Conservation (phyloP, 805 yeast species). For the Huiozyma sinensis region DNA sequence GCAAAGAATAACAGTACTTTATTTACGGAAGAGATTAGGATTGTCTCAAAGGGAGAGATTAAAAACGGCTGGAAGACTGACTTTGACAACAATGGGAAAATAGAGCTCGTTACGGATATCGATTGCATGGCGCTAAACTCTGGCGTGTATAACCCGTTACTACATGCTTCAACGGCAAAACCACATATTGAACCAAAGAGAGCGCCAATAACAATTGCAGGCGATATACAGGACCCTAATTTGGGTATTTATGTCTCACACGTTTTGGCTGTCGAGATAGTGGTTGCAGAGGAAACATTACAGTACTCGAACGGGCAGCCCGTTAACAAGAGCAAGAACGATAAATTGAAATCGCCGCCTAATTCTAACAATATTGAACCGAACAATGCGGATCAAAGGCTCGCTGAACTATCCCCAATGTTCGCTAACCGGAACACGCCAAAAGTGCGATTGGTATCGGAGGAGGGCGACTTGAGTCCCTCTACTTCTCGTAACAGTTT, state of each 20-base stretch:
- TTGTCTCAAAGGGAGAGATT: constrained; percentile 68
- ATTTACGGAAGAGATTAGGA: constrained; percentile 62
- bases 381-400: constrained; percentile 27
- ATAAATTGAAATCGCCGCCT: neutral
- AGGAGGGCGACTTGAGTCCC: constrained; percentile 9
- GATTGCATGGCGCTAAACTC: constrained; percentile 50
- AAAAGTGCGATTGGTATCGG: constrained; percentile 13
- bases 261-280: constrained; percentile 69
- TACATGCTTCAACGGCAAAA: constrained; percentile 34
- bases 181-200: constrained; percentile 11
- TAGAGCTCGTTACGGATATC: constrained; percentile 69
- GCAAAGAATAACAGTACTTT: constrained; percentile 33
- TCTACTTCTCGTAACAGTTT: constrained; percentile 5
- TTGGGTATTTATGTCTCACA: constrained; percentile 72
- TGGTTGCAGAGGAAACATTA: constrained; percentile 84
- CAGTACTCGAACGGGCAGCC: constrained; percentile 31
- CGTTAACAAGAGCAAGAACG: constrained; percentile 8
- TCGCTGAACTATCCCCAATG: constrained; percentile 36
- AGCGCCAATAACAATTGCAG: constrained; percentile 42
- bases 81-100: constrained; percentile 63
- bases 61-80: constrained; percentile 95
- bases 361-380: neutral
- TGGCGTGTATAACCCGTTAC: constrained; percentile 36
- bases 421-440: constrained; percentile 29
- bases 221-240: constrained; percentile 75